These are phyloP conservation scores for Flaveria linearis DNA, from an alignment of 129 eudicot species.

Conservation along the genomic window DNA sequence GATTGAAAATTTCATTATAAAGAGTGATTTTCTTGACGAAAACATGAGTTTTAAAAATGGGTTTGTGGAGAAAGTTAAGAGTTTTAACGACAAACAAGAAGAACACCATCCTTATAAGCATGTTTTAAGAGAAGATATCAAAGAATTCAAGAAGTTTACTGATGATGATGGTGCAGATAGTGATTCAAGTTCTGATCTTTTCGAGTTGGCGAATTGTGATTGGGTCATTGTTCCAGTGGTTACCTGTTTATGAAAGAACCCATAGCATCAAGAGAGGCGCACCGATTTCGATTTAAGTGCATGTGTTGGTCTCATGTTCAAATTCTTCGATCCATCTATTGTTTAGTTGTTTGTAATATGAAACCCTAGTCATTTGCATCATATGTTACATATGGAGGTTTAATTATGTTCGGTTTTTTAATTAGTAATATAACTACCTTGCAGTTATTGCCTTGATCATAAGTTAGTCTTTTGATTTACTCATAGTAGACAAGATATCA, in stretches of 20 bases:
- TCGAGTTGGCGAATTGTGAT: conserved; percentile 74
- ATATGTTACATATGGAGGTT: background rate
- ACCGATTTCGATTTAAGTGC: conserved; percentile 41
- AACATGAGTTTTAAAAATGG: conserved; percentile 29
- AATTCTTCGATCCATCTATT: background rate
- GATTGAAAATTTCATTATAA: conserved; percentile 42
- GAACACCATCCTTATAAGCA: conserved; percentile 14
- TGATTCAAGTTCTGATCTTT: conserved; percentile 96
- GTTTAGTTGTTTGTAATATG: background rate
- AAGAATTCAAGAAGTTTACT: conserved; percentile 44
- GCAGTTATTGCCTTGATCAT: background rate
- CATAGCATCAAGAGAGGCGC: conserved; percentile 67
- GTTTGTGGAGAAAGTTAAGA: conserved; percentile 33
- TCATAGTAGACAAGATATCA: too few species aligned
- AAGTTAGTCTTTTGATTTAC: too few species aligned
- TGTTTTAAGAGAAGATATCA: conserved; percentile 31
- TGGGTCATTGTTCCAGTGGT: conserved; percentile 67
- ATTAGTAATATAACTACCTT: background rate
- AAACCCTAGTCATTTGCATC: background rate
- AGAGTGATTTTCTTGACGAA: conserved; percentile 30
- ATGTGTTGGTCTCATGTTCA: conserved; percentile 18
- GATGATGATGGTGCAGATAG: conserved; percentile 69
- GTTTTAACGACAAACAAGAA: conserved; percentile 24
- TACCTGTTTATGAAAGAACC: conserved; percentile 87
- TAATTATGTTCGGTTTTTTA: background rate